Base-by-base conservation (phyloP, 2,329 filamentous ascomycete genomes). In the Fusarium verticillioides region DNA sequence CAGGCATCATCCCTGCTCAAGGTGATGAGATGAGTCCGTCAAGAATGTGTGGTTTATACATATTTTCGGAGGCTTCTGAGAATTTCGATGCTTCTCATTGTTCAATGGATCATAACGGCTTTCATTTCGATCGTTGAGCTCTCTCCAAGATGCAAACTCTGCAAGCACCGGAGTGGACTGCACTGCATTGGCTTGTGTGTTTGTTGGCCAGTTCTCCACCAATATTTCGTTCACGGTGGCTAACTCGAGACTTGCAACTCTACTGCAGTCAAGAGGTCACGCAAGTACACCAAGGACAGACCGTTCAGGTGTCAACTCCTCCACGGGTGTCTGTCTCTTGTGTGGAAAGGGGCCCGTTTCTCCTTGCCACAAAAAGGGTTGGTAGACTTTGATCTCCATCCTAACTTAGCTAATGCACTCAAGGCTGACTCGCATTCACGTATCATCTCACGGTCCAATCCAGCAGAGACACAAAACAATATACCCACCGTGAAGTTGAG, bases 351-450 rank as follows among this genome's bases (percentile, higher is more conserved):
- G 56, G 15, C 34, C 36, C 50, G 26, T 42, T 52, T 42, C 56
- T 49, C n/a, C 26, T 47, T 68, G 26, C 37, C 52, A 49, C 66
- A 40, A 46, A 30, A 49, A 46, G 36, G 42, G 15, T 36, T 28
- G 30, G 40, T 39, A 26, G 47, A 54, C 39, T 71, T 52, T 59
- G 53, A 50, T 18, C 69, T 66, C 65, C 69, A 59, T 73, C 64
- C 37, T 40, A n/a, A n/a, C 19, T 18, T 52, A 47, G 53, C 69
- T 47, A 63, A 61, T 57, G 66, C 68, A 59, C 42, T 63, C 56
- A 34, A 56, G 36, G 44, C 71, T 72, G 71, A 72, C 67, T 74
- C 66, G 70, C 66, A 71, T 73, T 58, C 43, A 73, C 47, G 30
- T 49, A 50, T 58, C 34, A 57, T 56, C 43, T 6, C n/a, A 34